Conservation (phyloP, 2,329 filamentous ascomycete genomes). For the Paecilomyces niveus region DNA sequence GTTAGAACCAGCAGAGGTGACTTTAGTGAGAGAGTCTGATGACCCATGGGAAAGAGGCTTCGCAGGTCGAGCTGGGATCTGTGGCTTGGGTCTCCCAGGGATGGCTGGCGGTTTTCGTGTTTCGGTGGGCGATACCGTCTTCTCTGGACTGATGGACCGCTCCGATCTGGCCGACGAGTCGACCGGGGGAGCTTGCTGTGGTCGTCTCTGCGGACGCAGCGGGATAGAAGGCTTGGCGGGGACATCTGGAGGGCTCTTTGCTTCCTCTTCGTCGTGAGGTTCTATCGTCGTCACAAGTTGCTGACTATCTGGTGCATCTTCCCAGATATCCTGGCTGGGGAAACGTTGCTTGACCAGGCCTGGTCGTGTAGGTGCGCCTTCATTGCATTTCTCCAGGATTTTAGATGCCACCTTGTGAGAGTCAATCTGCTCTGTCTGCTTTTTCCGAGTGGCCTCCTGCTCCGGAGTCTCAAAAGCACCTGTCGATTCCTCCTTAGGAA, state of each 20-base stretch:
- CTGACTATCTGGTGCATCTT: conserved; percentile 80
- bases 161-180: conserved; percentile 27
- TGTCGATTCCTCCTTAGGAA: conserved; percentile 40
- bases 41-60: conserved; percentile 39
- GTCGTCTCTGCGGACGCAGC: conserved; percentile 24
- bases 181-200: conserved; percentile 22
- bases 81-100: conserved; percentile 56
- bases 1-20: conserved; percentile 34
- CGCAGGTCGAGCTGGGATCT: conserved; percentile 58
- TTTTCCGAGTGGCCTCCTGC: conserved; percentile 41
- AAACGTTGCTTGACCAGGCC: conserved; percentile 60
- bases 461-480: conserved; percentile 37
- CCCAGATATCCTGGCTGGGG: conserved; percentile 89
- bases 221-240: conserved; percentile 27
- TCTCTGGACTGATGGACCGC: conserved; percentile 19
- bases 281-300: conserved; percentile 64
- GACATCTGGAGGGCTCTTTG: conserved; percentile 29
- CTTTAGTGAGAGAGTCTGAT: conserved; percentile 28
- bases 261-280: conserved; percentile 43
- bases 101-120: conserved; percentile 45
- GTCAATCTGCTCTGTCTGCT: conserved; percentile 32
- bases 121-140: conserved; percentile 41
- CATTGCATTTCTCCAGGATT: conserved; percentile 22
- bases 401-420: conserved; percentile 27
- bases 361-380: conserved; percentile 38